Conservation (phyloP, 768 basidiomycete species). For the Mycena pura region DNA sequence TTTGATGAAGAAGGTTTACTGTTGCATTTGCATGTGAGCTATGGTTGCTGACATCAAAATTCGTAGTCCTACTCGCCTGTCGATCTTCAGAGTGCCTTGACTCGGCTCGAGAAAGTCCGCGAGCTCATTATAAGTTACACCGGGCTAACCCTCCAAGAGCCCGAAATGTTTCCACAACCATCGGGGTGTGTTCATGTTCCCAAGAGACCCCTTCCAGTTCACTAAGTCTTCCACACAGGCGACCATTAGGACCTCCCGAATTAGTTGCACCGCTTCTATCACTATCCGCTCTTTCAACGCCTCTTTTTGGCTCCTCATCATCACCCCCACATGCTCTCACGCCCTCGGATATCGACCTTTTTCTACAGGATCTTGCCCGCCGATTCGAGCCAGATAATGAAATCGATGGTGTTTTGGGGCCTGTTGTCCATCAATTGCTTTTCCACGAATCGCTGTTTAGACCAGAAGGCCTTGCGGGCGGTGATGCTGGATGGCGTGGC, state of each 20-base stretch:
- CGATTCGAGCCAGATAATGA: constrained; percentile 85
- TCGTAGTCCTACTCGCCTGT: constrained; percentile 64
- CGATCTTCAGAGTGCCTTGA: constrained; percentile 66
- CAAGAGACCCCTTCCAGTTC: neutral
- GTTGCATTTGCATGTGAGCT: neutral
- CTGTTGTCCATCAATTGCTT: constrained; percentile 66
- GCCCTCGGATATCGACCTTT: constrained; percentile 74
- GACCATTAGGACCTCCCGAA: constrained; percentile 77
- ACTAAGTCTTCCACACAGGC: constrained; percentile 47
- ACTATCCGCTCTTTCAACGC: constrained; percentile 70
- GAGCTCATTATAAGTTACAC: constrained; percentile 87
- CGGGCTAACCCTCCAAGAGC: constrained; percentile 88
- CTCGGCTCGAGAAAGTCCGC: constrained; percentile 77
- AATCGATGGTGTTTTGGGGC: constrained; percentile 79
- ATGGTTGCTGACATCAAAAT: neutral
- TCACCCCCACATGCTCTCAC: constrained; percentile 58
- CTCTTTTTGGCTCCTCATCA: constrained; percentile 58
- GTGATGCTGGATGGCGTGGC: constrained; percentile 85
- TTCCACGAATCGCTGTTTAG: constrained; percentile 70
- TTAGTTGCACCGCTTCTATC: constrained; percentile 84
- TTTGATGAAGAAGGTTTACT: constrained; percentile 66
- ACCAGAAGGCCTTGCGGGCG: constrained; percentile 73
- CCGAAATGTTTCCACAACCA: constrained; percentile 95
- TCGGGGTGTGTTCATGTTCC: constrained; percentile 54
- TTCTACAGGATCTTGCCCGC: constrained; percentile 82